These are phyloP conservation scores for Microcos paniculata DNA, from an alignment of 345 rosid species.

Conservation along the genomic window DNA sequence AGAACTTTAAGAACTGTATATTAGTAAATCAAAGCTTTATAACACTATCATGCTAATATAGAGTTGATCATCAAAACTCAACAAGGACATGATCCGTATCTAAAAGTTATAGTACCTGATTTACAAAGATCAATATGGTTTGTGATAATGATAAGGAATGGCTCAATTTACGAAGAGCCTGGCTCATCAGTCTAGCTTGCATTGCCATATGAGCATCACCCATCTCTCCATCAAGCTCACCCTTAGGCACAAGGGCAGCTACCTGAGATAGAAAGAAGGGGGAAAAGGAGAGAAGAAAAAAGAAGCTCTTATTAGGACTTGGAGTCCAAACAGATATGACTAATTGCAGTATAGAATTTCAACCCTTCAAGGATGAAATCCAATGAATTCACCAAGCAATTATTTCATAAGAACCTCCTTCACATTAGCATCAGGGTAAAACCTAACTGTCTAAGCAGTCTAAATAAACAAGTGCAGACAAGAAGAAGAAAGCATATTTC, in stretches of 20 bases:
- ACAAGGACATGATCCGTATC: not conserved
- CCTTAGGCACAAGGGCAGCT: constrained; percentile 98
- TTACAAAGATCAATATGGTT: constrained; percentile 73
- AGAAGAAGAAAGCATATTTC: not conserved
- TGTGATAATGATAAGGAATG: constrained; percentile 88
- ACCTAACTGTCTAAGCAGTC: not conserved
- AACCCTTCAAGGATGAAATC: not conserved
- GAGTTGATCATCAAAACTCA: not conserved
- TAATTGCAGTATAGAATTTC: not conserved
- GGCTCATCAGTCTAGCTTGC: constrained; percentile 99
- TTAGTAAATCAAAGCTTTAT: not conserved
- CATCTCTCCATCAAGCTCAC: constrained; percentile 99
- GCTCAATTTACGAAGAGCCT: constrained; percentile 94
- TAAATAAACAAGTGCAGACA: not conserved
- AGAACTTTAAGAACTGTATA: not conserved
- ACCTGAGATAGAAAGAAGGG: constrained; percentile 67
- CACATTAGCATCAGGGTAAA: not conserved
- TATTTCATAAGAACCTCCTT: not conserved
- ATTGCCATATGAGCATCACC: constrained; percentile 99
- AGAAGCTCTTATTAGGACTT: not conserved
- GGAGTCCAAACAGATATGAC: not conserved
- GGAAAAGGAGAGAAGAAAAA: no score
- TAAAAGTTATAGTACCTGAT: constrained; percentile 53
- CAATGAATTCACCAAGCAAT: not conserved
- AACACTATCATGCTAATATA: not conserved